phyloP scores from a whole-genome alignment of 441 rosid species.

The Macaranga tanarius region DNA sequence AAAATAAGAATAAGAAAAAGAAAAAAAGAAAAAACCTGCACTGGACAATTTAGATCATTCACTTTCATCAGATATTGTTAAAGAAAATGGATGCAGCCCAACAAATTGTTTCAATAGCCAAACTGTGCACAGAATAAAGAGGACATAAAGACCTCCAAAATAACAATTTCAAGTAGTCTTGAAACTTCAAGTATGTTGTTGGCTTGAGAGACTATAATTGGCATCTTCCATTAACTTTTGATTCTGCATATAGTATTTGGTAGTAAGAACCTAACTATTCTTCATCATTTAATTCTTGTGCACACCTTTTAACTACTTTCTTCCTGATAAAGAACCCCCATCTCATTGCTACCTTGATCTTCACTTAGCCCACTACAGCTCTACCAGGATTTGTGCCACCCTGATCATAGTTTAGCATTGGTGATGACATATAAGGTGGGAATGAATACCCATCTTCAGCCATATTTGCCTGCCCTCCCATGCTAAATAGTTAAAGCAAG shows the following conservation, averaged over 20 bases:
- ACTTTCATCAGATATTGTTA: too few species aligned
- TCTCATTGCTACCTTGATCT: conserved; percentile 99
- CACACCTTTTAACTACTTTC: conserved; percentile 98
- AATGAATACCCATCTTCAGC: conserved; percentile 73
- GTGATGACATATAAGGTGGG: conserved; percentile 60
- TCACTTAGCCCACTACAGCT: conserved; percentile 98
- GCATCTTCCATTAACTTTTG: background rate
- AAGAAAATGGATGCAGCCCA: too few species aligned
- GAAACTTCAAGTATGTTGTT: conserved; percentile 21
- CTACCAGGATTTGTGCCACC: conserved; percentile 75
- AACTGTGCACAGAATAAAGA: too few species aligned
- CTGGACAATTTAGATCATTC: too few species aligned
- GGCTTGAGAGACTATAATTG: background rate
- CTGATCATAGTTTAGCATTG: conserved; percentile 79
- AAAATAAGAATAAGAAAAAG: too few species aligned
- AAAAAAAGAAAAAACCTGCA: too few species aligned
- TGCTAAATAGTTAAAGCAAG: conserved; percentile 75
- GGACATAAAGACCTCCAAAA: conserved; percentile 9
- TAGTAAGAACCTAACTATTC: conserved; percentile 28
- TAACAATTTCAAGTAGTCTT: conserved; percentile 14
- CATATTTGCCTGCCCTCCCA: conserved; percentile 71
- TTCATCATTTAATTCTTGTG: conserved; percentile 87
- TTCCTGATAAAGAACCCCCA: conserved; percentile 98
- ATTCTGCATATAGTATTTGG: conserved; percentile 10
- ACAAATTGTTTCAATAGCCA: too few species aligned